Base-by-base conservation (phyloP, 495 filamentous ascomycete species). In the Aspergillus affinis region DNA sequence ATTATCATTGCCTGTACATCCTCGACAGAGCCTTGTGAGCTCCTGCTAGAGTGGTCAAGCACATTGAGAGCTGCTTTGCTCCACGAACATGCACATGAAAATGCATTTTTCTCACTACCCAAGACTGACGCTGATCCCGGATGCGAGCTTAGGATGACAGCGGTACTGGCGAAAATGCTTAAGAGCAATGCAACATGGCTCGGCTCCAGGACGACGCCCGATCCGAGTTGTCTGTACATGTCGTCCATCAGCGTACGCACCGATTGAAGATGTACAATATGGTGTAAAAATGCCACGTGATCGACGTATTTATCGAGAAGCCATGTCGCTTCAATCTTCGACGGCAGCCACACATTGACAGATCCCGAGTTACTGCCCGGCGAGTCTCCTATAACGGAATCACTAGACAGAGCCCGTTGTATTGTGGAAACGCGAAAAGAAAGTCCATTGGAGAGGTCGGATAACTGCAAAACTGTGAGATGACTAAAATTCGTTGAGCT, bases 261-360 rank as follows among this genome's bases (percentile, higher is more conserved):
- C 7, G 50, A 52, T 15, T 23, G 50, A 3, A 52, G 10, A 18
- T 52, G 50, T n/a, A 32, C 2, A 15, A 52, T 29, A 2, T 52
- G 50, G 26, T 52, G 50, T 12, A 52, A 17, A 15, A 2, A 32
- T 15, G 23, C n/a, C n/a, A 52, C 30, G 15, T 52, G 30, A 6
- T 52, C 9, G 2, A 45, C 51, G 47, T n/a, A 62, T 41, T 15
- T 51, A 48, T 30, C 55, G 45, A 46, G 32, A 51, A 15, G 51
- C 51, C 55, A 58, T 21, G 65, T n/a, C n/a, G n/a, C n/a, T n/a
- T n/a, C n/a, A n/a, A n/a, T 29, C 15, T 52, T 52, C 23, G 50
- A n/a, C 8, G 50, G 50, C 21, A 52, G 3, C 23, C 50, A 52
- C 17, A 52, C 9, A 4, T 7, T 29, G 7, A 52, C 13, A 2